Conservation (phyloP, 495 filamentous ascomycete genomes). For the Aspergillus mulundensis region DNA sequence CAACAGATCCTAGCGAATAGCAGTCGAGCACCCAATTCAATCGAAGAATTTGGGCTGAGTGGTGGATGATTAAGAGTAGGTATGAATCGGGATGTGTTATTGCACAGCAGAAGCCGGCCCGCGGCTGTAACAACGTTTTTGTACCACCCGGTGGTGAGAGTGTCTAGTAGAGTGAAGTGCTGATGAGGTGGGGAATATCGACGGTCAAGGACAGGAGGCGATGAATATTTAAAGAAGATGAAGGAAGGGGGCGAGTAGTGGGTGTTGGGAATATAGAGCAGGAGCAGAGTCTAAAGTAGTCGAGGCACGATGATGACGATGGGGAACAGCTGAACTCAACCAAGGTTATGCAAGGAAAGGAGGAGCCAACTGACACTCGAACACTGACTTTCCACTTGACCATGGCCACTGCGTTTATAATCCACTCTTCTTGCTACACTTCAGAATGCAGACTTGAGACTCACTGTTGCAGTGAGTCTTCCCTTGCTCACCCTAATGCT, state of each 20-base stretch:
- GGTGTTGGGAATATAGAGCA: slow-evolving; percentile 11
- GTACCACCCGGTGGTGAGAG: background rate
- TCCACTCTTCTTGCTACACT: background rate
- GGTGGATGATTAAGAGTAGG: background rate
- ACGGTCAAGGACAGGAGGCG: background rate
- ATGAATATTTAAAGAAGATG: background rate
- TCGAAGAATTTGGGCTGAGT: background rate
- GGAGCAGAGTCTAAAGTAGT: slow-evolving; percentile 19
- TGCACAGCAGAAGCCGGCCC: slow-evolving; percentile 20
- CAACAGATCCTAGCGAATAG: slow-evolving; percentile 5
- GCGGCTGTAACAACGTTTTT: slow-evolving; percentile 16
- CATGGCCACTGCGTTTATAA: background rate
- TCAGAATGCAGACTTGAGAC: background rate
- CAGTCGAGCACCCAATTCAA: background rate
- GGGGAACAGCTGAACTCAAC: slow-evolving; percentile 23
- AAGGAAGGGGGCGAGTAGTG: slow-evolving; percentile 1
- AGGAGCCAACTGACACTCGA: slow-evolving; percentile 24
- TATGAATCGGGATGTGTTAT: background rate
- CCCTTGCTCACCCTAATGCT: background rate
- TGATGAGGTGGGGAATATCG: background rate
- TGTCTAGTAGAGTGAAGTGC: background rate
- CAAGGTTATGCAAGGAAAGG: slow-evolving; percentile 30
- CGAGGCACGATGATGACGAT: slow-evolving; percentile 23
- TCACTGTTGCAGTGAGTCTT: background rate
- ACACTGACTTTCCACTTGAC: slow-evolving; percentile 6